Evolutionary conservation across 306 rosid genomes (phyloP).

Genomic region (Cucurbita moschata): DNA sequence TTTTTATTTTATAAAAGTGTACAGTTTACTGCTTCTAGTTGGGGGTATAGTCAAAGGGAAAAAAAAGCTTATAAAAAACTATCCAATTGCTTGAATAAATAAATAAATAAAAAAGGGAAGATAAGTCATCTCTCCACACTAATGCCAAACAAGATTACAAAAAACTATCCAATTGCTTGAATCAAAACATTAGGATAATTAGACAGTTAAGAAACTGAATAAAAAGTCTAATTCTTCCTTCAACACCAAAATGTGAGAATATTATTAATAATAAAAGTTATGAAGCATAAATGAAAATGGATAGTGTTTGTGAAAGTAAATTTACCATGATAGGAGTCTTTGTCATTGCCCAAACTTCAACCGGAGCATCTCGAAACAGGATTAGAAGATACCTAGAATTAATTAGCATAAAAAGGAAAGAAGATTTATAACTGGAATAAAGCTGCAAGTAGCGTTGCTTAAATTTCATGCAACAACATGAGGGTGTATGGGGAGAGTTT

Average conservation of each 20-base stretch:
- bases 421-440: not conserved
- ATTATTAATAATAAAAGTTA: not conserved
- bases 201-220: not conserved
- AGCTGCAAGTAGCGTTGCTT: not conserved
- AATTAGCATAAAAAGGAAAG: not conserved
- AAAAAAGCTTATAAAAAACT: no score
- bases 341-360: slow-evolving; percentile 99
- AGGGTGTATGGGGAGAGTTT: not conserved
- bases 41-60: no score
- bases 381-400: slow-evolving; percentile 83
- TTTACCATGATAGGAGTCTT: slow-evolving; percentile 89
- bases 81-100: no score
- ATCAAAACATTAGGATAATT: not conserved
- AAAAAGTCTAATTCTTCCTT: not conserved
- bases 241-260: not conserved
- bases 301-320: not conserved
- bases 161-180: not conserved
- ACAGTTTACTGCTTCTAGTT: no score
- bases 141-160: not conserved
- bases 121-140: not conserved
- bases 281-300: slow-evolving; percentile 13
- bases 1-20: no score
- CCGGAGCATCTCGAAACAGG: slow-evolving; percentile 96
- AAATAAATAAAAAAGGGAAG: not conserved
- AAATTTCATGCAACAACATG: not conserved